Base-by-base conservation (phyloP, 2,329 filamentous ascomycete genomes). In the Phaeosphaeriaceae sp. region DNA sequence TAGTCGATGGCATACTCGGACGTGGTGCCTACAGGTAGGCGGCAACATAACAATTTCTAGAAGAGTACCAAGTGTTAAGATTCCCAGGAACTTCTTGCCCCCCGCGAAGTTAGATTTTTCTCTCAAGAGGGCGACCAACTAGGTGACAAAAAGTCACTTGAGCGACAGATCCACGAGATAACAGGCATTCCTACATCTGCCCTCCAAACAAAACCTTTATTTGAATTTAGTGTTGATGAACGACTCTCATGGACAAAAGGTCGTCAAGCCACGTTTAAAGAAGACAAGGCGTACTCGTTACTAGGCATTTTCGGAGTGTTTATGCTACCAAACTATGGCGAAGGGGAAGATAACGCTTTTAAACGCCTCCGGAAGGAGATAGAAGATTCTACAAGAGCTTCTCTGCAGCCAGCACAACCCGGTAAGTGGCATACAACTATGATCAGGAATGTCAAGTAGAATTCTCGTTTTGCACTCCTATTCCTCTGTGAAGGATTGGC, bases 221-320 rank as follows among this genome's bases (percentile, higher is more conserved):
- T 3, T 18, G 17, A 36, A 3, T 50, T 50, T 11, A 45, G 29
- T n/a, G 23, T 41, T 12, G n/a, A 12, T 11, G 47, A 50, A 2
- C 47, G 47, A 23, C 23, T 58, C n/a, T 47, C 48, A 8, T 58
- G 54, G 54, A 20, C 20, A 13, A 37, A 20, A 34, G 16, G 20
- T 13, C 47, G 47, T n/a, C 8, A 34, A 3, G 44, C 46, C 2
- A 44, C 34, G 11, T 15, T 13, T 6, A 12, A 42, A 21, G 46
- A 48, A 17, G 46, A 48, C 13, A 35, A 26, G 15, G 46, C 26
- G 1, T 48, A 48, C 28, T 48, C 36, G n/a, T 17, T 48, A 9
- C 39, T 48, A 4, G 46, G 46, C 3, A 44, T 49, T 3, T 49
- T 44, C 17, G 35, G 29, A 4, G 32, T 49, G 4, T 40, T 20